Evolutionary conservation across 1,284 basidiomycete genomes (phyloP).

Genomic region (Cronartium ribicola): DNA sequence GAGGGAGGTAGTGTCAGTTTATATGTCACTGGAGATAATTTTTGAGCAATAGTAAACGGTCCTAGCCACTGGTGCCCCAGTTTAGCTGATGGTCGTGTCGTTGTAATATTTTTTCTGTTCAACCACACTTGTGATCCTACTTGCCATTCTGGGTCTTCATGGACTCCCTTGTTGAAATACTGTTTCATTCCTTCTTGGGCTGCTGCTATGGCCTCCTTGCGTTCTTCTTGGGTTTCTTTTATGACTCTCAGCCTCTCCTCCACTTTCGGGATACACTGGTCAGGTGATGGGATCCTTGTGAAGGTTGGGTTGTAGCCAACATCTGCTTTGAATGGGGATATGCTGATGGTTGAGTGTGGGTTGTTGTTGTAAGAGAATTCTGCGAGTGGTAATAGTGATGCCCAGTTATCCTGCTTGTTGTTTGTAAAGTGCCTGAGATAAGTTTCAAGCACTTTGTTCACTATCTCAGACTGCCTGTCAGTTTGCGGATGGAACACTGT

Average conservation of each 20-base stretch:
- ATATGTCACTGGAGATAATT: background rate
- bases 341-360: background rate
- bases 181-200: background rate
- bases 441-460: background rate
- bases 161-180: background rate
- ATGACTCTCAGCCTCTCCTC: background rate
- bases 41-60: conserved; percentile 7
- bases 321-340: background rate
- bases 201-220: background rate
- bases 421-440: background rate
- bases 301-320: background rate
- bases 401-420: background rate
- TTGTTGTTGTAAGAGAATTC: background rate
- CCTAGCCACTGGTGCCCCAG: conserved; percentile 5
- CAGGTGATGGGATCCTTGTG: background rate
- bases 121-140: conserved; percentile 3
- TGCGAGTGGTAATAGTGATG: background rate
- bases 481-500: too few relatives aligned
- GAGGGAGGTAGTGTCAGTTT: background rate
- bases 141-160: background rate
- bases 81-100: conserved; percentile 1
- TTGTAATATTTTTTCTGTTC: background rate
- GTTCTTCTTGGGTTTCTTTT: background rate
- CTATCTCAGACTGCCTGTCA: background rate
- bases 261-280: background rate